Base-by-base conservation (phyloP, 176 grass and related monocot genomes). In the Rhipidocladum racemiflorum region DNA sequence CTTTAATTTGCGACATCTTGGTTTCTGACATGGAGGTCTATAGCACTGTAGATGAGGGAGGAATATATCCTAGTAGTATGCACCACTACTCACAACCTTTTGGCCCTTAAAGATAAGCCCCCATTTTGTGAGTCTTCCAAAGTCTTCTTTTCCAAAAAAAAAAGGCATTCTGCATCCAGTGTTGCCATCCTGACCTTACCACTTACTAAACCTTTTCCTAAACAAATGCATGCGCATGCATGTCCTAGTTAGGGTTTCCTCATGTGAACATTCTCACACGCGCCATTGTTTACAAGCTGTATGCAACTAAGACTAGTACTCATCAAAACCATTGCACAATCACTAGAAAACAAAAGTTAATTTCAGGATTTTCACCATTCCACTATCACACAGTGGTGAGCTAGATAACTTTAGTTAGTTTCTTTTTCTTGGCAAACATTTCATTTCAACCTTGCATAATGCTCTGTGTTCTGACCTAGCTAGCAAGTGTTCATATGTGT, bases 171-270 rank as follows among this genome's bases (percentile, higher is more conserved):
- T 73, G 54, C 24, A 44, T 60, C 40, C 51, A 2, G 21, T 38
- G 40, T 74, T 87, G 50, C 62, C 72, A 45, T 75, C 62, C 61
- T 61, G 51, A 74, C 88, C 61, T 53, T 57, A 42, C 79, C 84
- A 86, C 78, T 83, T 28, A 82, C 68, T 8, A 53, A 69, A 79
- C 9, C 34, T 63, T 85, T 87, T 35, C 61, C 84, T 74, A 74
- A 36, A 72, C 32, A 83, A 83, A 73, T 54, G 84, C 74, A 90
- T 69, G 88, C 83, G 65, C 57, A 67, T 72, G 67, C 88, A 65
- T 78, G 72, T 20, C 23, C 73, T 61, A 30, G 50, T 78, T 90
- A 90, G 84, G 88, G 88, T 90, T 90, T 79, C 39, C 49, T 11
- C 8, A 30, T 90, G 84, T 69, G 84, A 90, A 79, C 79, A 15